These are phyloP conservation scores for Saturnispora ahearnii DNA, from an alignment of 805 yeast genomes.

Conservation along the genomic window DNA sequence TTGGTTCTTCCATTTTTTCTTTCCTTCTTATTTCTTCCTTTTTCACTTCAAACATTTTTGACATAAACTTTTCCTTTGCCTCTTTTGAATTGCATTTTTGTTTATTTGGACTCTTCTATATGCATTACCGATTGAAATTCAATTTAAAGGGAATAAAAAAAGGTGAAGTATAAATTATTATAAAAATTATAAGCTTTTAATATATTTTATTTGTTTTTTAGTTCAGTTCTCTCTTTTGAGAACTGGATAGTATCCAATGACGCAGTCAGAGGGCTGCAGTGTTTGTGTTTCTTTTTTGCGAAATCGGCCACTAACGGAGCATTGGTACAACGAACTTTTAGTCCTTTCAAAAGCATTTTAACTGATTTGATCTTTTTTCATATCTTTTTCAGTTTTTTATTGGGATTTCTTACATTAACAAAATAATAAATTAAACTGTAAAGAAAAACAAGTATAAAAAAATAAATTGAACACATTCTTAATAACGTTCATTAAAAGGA, in stretches of 20 bases:
- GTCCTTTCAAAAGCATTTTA: neutral
- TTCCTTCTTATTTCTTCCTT: conserved; percentile 1
- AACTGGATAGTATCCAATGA: conserved; percentile 32
- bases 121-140: neutral
- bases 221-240: conserved; percentile 10
- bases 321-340: conserved; percentile 35
- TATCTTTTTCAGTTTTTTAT: neutral
- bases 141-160: neutral
- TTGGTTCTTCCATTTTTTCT: neutral
- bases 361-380: neutral
- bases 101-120: neutral
- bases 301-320: conserved; percentile 48
- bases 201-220: conserved; percentile 8
- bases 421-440: neutral
- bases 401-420: conserved; percentile 1
- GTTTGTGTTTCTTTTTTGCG: conserved; percentile 27
- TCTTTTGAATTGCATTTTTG: neutral
- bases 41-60: neutral
- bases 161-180: neutral
- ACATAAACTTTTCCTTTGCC: neutral
- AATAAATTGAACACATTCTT: too few relatives aligned
- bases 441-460: neutral
- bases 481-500: neutral
- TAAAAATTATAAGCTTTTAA: conserved; percentile 4
- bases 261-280: conserved; percentile 50